Conservation (phyloP, 257 asterid genomes). For the Dorcoceras hygrometricum region DNA sequence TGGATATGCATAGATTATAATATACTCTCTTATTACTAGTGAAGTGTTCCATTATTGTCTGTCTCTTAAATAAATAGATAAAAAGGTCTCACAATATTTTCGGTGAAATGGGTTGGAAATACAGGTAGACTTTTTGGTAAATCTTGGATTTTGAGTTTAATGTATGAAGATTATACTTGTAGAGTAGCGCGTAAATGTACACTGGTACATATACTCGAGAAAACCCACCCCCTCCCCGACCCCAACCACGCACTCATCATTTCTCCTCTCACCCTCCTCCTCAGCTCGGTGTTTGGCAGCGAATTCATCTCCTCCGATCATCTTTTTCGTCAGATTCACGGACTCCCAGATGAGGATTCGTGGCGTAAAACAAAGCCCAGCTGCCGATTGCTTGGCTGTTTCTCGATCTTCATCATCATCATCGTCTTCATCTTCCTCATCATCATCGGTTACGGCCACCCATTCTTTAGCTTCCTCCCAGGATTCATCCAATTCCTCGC, state of each 20-base stretch:
- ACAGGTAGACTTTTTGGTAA: too few species aligned
- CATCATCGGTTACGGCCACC: constrained; percentile 44
- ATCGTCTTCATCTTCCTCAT: constrained; percentile 40
- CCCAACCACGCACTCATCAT: constrained; percentile 4
- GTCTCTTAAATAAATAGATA: too few species aligned
- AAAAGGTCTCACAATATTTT: too few species aligned
- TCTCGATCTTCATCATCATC: constrained; percentile 26
- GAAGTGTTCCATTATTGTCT: too few species aligned
- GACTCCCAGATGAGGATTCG: constrained; percentile 31
- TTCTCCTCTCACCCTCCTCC: constrained; percentile 3
- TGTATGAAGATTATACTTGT: too few species aligned
- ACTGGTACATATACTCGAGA: background rate
- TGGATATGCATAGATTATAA: too few species aligned
- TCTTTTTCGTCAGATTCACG: background rate
- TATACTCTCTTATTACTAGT: too few species aligned
- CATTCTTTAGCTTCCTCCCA: constrained; percentile 50
- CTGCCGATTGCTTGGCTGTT: constrained; percentile 10
- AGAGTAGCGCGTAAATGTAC: background rate
- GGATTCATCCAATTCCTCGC: constrained; percentile 44
- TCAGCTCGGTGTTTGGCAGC: constrained; percentile 9
- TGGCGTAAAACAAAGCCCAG: constrained; percentile 18
- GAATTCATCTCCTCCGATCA: constrained; percentile 12
- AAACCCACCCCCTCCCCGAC: too few species aligned
- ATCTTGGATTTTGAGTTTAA: too few species aligned
- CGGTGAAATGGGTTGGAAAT: too few species aligned